Base-by-base conservation (phyloP, 805 yeast species). In the Candida nemodendra region DNA sequence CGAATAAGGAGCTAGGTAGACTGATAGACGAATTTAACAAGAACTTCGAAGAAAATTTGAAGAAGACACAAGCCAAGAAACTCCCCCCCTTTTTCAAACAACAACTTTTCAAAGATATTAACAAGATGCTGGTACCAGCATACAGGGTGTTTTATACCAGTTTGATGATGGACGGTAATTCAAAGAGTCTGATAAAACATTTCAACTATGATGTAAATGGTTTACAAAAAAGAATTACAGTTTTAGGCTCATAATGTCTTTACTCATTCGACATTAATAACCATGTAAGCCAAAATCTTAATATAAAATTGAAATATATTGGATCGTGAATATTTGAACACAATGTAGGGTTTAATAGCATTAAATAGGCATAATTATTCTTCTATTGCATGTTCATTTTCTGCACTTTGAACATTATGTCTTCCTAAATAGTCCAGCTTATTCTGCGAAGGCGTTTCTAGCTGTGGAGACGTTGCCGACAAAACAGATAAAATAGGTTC, bases 141-240 rank as follows among this genome's bases (percentile, higher is more conserved):
- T 91, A 91, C 63, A 80, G 82, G 54, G 79, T 93, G 53, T 84
- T 91, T 57, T 82, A 86, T 60, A 88, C 84, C 50, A 84, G 85
- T 59, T 81, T 85, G 51, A 75, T 76, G 4, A 65, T 64, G 19
- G 79, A 81, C n/a, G 87, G 81, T 36, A 81, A 81, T 51, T 71
- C 89, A 16, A 86, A 86, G 59, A 79, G 84, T 53, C 68, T 75
- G 29, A 69, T 74, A 33, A 85, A 84, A 66, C 83, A 85, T 51
- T 74, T 85, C 57, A 82, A 80, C 62, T 83, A 76, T 51, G 78
- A 71, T 51, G 73, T 72, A 54, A 54, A 53, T 50, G 72, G 71
- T 51, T 42, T 59, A 25, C 58, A 56, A 33, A 39, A 32, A 18
- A 50, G 44, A 26, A 47, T 56, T 61, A 69, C 54, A 65, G 70